Evolutionary conservation across 2,329 filamentous ascomycete species (phyloP).

Genomic region (Botryotinia convoluta): DNA sequence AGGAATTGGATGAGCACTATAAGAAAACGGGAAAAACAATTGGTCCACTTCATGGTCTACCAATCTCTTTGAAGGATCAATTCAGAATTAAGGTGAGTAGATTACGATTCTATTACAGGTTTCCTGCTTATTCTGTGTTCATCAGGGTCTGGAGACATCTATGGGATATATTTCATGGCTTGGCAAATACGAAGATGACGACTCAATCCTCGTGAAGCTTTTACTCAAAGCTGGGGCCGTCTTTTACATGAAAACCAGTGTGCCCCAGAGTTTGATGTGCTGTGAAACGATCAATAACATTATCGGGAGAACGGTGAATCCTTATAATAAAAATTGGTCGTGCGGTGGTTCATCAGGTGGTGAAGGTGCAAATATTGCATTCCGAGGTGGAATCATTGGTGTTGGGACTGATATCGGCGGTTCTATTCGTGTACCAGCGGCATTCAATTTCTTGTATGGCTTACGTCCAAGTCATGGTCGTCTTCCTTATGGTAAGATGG

Average conservation of each 20-base stretch:
- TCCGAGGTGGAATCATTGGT: conserved; percentile 36
- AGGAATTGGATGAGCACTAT: conserved; percentile 46
- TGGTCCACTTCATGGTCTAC: conserved; percentile 62
- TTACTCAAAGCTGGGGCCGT: conserved; percentile 42
- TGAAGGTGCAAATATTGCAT: conserved; percentile 38
- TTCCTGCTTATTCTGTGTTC: conserved; percentile 20
- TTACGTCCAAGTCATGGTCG: conserved; percentile 38
- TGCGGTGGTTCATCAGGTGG: conserved; percentile 37
- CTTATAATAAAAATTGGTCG: conserved; percentile 33
- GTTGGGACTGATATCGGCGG: conserved; percentile 39
- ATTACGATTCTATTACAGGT: too few species aligned
- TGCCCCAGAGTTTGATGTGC: conserved; percentile 42
- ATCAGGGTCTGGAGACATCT: conserved; percentile 47
- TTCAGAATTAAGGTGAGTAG: conserved; percentile 53
- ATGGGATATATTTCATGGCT: conserved; percentile 62
- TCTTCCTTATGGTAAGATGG: conserved; percentile 37
- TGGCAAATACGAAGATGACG: conserved; percentile 34
- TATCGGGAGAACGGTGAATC: conserved; percentile 41
- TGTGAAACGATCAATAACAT: conserved; percentile 46
- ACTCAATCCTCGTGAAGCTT: conserved; percentile 47
- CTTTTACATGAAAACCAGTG: conserved; percentile 43
- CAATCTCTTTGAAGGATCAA: conserved; percentile 59
- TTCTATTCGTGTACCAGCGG: conserved; percentile 39
- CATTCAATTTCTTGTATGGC: conserved; percentile 41
- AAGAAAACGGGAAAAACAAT: conserved; percentile 42